Base-by-base conservation (phyloP, 139 green algal genomes). In the Picochlorum costavermella region DNA sequence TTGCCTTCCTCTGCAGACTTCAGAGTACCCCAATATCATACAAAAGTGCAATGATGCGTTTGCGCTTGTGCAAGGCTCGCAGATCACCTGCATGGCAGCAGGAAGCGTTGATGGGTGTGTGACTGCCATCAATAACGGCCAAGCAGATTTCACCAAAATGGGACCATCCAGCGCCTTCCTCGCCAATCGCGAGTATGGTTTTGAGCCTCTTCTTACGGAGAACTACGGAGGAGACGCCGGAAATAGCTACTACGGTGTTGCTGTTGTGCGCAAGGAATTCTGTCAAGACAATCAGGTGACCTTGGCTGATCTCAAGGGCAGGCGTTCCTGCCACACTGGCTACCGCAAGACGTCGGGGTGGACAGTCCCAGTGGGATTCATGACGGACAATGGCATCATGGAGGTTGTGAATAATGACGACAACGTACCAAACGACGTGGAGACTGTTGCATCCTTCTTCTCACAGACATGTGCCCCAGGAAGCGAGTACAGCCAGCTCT, bases 311-410 rank as follows among this genome's bases (percentile, higher is more conserved):
- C 62, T 79, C 11, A 56, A 65, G 58, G 74, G 71, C 60, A 65
- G 53, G 59, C 56, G 60, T 5, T 69, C 59, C 0, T 81, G 74
- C 74, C 74, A 81, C 71, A 81, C 74, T 2, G 74, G 74, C 0
- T 76, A 72, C 61, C 13, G 65, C 50, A 43, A 59, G 16, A 76
- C 69, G 26, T 45, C 50, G 40, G 69, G 69, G 31, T 76, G 65
- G 65, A 25, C 14, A 5, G n/a, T 76, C 14, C 69, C 69, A n/a
- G 37, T 76, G 30, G 69, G 63, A 2, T 36, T 20, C 69, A 14
- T 76, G 20, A 17, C 63, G 3, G 44, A 65, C 11, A 37, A 10
- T 16, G 46, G 37, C 16, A 30, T 68, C 10, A 29, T 68, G 17
- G 44, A 53, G 8, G 62, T 68, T 14, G 62, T 65, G 50, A 17